These are phyloP conservation scores for Ophiorrhiza pumila DNA, from an alignment of 257 asterid species.

Conservation along the genomic window DNA sequence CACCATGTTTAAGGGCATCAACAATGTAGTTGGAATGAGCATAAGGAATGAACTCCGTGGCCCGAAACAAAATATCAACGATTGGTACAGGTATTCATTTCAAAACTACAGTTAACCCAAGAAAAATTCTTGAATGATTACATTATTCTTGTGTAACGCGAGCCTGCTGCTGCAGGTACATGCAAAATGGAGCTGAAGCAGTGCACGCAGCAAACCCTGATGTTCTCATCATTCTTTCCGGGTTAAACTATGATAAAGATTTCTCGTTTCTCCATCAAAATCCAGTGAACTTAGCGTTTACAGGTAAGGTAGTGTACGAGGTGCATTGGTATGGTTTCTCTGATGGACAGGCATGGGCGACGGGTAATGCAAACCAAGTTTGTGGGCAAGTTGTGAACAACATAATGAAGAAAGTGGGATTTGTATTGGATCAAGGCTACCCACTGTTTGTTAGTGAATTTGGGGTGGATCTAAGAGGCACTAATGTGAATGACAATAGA, in stretches of 20 bases:
- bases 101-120: too few species aligned
- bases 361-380: slow-evolving; percentile 68
- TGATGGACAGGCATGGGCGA: slow-evolving; percentile 61
- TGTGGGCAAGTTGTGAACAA: slow-evolving; percentile 58
- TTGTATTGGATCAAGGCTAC: slow-evolving; percentile 74
- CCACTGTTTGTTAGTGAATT: slow-evolving; percentile 89
- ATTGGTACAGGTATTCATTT: slow-evolving; percentile 92
- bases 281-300: slow-evolving; percentile 50
- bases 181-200: slow-evolving; percentile 87
- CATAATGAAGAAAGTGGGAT: slow-evolving; percentile 45
- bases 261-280: slow-evolving; percentile 50
- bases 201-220: slow-evolving; percentile 80
- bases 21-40: slow-evolving; percentile 82
- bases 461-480: slow-evolving; percentile 79
- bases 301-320: slow-evolving; percentile 65
- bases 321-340: slow-evolving; percentile 87
- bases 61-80: slow-evolving; percentile 59
- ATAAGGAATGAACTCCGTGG: slow-evolving; percentile 90
- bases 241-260: slow-evolving; percentile 64
- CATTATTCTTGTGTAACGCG: too few species aligned
- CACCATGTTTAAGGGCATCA: slow-evolving; percentile 49
- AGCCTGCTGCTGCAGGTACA: slow-evolving; percentile 62
- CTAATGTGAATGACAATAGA: slow-evolving; percentile 79
- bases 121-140: too few species aligned
- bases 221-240: slow-evolving; percentile 70